Percentiles rank a stretch among this genome's conserved stretches.
Evolutionary conservation across 2,329 filamentous ascomycete genomes (phyloP).

Genomic region (Trichoderma arundinaceum): DNA sequence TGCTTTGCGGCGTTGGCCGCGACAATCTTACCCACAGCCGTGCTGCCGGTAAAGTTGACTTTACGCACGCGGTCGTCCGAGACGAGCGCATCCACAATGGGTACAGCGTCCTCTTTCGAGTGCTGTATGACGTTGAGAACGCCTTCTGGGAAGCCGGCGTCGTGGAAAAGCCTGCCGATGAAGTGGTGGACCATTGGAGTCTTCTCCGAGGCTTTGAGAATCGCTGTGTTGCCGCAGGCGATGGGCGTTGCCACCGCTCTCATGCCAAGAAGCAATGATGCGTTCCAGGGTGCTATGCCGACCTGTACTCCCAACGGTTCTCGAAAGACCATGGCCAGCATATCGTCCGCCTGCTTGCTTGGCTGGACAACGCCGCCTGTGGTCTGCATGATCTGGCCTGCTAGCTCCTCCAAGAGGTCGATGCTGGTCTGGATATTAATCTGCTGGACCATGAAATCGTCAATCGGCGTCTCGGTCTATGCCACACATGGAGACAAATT

Average conservation of each 20-base stretch:
- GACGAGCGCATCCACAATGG: conserved; percentile 73
- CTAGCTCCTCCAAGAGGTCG: conserved; percentile 8
- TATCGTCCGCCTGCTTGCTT: not conserved
- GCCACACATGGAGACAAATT: not conserved
- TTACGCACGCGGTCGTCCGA: conserved; percentile 69
- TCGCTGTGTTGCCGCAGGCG: conserved; percentile 75
- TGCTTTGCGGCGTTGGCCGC: conserved; percentile 71
- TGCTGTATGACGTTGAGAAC: conserved; percentile 74
- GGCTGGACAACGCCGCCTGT: not conserved
- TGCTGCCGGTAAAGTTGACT: conserved; percentile 85
- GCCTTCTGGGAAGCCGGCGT: conserved; percentile 77
- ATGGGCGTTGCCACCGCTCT: conserved; percentile 67
- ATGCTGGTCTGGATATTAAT: conserved; percentile 15
- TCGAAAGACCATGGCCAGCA: conserved; percentile 15
- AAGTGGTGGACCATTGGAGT: conserved; percentile 68
- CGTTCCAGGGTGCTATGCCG: conserved; percentile 67
- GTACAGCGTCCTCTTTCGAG: conserved; percentile 64
- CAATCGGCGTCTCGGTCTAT: conserved; percentile 3
- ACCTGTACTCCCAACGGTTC: conserved; percentile 11
- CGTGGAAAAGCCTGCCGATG: conserved; percentile 67
- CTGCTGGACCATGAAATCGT: conserved; percentile 12
- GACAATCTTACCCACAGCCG: conserved; percentile 74
- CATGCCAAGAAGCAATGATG: conserved; percentile 59
- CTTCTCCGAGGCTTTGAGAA: conserved; percentile 74
- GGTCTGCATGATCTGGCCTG: conserved; percentile 2